phyloP scores from a whole-genome alignment of 2,329 filamentous ascomycete genomes.

The Phialocephala sp. region DNA sequence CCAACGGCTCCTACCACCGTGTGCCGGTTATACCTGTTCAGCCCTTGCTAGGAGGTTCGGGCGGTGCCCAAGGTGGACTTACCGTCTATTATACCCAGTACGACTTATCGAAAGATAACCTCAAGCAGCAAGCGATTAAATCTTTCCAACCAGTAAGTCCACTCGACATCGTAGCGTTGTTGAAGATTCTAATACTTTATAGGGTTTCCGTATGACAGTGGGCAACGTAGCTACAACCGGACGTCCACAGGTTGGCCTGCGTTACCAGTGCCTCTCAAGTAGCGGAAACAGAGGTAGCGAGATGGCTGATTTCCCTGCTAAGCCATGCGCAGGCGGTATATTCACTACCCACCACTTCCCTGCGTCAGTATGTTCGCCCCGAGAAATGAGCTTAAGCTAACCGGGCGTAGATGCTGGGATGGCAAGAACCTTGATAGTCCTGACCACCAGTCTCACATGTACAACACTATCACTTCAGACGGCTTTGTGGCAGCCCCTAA shows the following conservation, averaged over 20 bases:
- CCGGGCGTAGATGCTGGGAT: constrained; percentile 32
- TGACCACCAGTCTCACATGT: constrained; percentile 34
- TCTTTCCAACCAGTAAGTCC: constrained; percentile 29
- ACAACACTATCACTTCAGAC: constrained; percentile 36
- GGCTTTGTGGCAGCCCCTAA: constrained; percentile 28
- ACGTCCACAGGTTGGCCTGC: constrained; percentile 19
- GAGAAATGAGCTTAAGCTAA: constrained; percentile 8
- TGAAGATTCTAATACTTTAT: constrained; percentile 14
- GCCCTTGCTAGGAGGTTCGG: constrained; percentile 20
- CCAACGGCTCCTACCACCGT: constrained; percentile 30
- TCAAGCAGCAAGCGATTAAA: constrained; percentile 23
- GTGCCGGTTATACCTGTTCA: constrained; percentile 23
- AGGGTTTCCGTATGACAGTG: constrained; percentile 36
- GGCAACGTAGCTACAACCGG: constrained; percentile 22
- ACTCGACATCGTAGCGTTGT: background rate
- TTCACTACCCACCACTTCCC: constrained; percentile 44
- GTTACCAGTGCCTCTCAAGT: constrained; percentile 25
- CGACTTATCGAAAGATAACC: constrained; percentile 24
- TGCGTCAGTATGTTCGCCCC: constrained; percentile 23
- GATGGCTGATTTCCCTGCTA: constrained; percentile 23
- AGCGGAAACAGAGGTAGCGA: constrained; percentile 22
- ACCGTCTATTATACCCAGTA: constrained; percentile 32
- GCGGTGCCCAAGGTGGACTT: constrained; percentile 26
- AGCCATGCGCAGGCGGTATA: constrained; percentile 41
- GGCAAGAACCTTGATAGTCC: constrained; percentile 26